Evolutionary conservation across 2,329 filamentous ascomycete genomes (phyloP).

Genomic region (Bipolaris bicolor): DNA sequence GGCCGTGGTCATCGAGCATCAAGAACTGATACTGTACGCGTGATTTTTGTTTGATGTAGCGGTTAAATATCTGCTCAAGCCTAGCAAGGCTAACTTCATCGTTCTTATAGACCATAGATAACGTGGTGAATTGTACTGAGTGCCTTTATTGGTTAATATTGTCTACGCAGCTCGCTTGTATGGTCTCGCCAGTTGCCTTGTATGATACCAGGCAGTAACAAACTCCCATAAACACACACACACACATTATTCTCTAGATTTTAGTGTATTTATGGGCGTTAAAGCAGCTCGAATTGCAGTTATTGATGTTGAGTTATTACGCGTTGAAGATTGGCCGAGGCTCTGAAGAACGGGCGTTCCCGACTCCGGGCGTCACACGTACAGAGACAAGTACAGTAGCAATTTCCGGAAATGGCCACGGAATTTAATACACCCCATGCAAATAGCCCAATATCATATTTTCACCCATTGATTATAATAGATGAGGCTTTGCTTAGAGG

Average conservation of each 20-base stretch:
- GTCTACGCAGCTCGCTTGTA: too few species aligned
- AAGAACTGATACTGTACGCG: too few species aligned
- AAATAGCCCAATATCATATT: not conserved
- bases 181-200: too few species aligned
- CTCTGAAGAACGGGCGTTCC: too few species aligned
- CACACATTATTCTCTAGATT: not conserved
- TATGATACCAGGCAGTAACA: too few species aligned
- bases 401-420: not conserved
- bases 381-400: not conserved
- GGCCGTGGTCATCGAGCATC: too few species aligned
- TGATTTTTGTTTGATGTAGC: too few species aligned
- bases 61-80: too few species aligned
- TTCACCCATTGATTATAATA: not conserved
- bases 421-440: not conserved
- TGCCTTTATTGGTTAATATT: too few species aligned
- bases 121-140: too few species aligned
- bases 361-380: not conserved
- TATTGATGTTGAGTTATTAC: not conserved
- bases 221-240: not conserved
- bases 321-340: not conserved
- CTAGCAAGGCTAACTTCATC: too few species aligned
- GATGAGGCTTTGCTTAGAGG: not conserved
- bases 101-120: too few species aligned
- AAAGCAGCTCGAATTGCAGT: not conserved
- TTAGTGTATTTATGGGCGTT: not conserved